These are phyloP conservation scores for Leucogyrophana mollusca DNA, from an alignment of 768 basidiomycete species.

Conservation along the genomic window DNA sequence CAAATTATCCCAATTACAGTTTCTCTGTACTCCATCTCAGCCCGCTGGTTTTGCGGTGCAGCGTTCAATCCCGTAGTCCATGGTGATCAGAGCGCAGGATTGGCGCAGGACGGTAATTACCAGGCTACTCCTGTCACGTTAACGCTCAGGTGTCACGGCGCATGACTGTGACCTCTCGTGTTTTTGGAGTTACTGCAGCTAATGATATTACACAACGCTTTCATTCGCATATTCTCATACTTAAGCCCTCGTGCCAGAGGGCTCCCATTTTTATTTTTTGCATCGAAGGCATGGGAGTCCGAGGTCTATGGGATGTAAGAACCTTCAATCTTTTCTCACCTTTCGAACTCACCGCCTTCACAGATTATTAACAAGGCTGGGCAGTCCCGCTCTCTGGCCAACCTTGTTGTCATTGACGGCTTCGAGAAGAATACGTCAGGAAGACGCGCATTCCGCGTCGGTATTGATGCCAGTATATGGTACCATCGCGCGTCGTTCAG, in stretches of 20 bases:
- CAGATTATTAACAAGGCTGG: conserved; percentile 40
- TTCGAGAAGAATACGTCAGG: conserved; percentile 36
- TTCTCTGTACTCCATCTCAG: too few relatives aligned
- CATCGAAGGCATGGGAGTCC: conserved; percentile 24
- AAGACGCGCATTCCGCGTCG: conserved; percentile 36
- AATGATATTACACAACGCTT: neutral
- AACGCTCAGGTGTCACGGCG: neutral
- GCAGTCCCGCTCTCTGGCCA: conserved; percentile 34
- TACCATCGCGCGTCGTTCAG: conserved; percentile 26
- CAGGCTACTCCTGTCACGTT: too few relatives aligned
- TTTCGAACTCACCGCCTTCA: neutral
- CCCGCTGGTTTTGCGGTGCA: too few relatives aligned
- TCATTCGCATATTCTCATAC: neutral
- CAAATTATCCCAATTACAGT: too few relatives aligned
- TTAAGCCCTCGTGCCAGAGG: neutral
- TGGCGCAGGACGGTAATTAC: too few relatives aligned
- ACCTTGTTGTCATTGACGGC: conserved; percentile 37
- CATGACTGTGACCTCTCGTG: conserved; percentile 1
- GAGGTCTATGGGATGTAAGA: conserved; percentile 23
- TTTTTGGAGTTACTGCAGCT: neutral
- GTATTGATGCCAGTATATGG: conserved; percentile 41
- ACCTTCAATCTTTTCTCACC: neutral
- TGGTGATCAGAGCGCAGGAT: too few relatives aligned
- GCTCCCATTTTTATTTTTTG: neutral
- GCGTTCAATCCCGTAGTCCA: too few relatives aligned